Evolutionary conservation across 352 stramenopile species (phyloP).

Genomic region (Globisporangium iwayamae): DNA sequence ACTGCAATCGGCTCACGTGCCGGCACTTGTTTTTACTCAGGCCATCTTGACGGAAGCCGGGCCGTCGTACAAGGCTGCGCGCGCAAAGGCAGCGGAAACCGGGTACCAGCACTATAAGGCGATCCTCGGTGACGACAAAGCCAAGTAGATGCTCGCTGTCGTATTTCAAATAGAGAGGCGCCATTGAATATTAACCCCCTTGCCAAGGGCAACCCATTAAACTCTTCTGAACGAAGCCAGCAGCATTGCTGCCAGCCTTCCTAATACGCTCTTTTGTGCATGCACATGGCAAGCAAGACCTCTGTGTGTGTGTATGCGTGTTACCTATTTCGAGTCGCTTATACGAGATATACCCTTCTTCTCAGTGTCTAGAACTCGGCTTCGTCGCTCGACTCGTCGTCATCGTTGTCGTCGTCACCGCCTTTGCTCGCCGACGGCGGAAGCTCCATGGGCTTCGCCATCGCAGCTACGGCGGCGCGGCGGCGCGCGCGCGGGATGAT

Average conservation of each 20-base stretch:
- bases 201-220: not conserved
- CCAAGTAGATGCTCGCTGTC: not conserved
- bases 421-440: slow-evolving; percentile 22
- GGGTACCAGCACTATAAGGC: slow-evolving; percentile 47
- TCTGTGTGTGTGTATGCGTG: not conserved
- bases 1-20: too few species aligned
- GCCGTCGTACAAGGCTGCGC: slow-evolving; percentile 60
- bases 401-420: slow-evolving; percentile 29
- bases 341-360: too few species aligned
- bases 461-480: slow-evolving; percentile 66
- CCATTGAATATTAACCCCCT: not conserved
- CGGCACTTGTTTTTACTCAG: not conserved
- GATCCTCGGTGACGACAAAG: slow-evolving; percentile 15
- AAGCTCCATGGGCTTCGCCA: slow-evolving; percentile 64
- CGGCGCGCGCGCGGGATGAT: slow-evolving; percentile 79
- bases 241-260: not conserved
- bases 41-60: slow-evolving; percentile 41
- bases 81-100: slow-evolving; percentile 45
- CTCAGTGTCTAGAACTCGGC: slow-evolving; percentile 74
- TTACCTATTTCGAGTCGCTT: slow-evolving; percentile 7
- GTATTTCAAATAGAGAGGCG: not conserved
- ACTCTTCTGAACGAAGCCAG: too few species aligned
- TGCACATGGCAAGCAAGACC: not conserved
- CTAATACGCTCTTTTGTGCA: not conserved
- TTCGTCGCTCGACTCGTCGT: slow-evolving; percentile 79